Base-by-base conservation (phyloP, 768 basidiomycete species). In the Leccinum rimulosum region DNA sequence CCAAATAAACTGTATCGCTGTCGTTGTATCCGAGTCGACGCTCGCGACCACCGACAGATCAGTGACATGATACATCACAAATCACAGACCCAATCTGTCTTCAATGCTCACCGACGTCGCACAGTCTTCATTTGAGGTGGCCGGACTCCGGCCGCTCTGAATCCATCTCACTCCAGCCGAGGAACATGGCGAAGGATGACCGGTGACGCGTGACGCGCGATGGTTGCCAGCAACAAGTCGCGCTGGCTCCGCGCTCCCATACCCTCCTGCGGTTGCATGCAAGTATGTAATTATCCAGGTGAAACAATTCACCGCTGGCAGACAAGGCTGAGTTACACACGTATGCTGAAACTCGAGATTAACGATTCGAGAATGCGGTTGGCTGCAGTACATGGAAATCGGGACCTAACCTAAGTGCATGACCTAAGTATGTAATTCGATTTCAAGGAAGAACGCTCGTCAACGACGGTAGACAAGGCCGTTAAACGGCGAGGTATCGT, bases 401-500 rank as follows among this genome's bases (percentile, higher is more conserved):
- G 47, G 2, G 22, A 8, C 11, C 12, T 11, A 22, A 30, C 49
- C 31, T 50, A 50, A 60, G 60, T 47, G 51, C 35, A 14, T 49
- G 30, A 22, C 38, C 17, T 40, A 40, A 40, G 17, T 22, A 27
- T 48, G 43, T 50, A 27, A 50, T 48, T 17, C 2, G 3, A 5
- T 28, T 54, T 22, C 28, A 38, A 22, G 48, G 33, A 45, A 19
- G 43, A 10, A 19, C 14, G 22, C 14, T 22, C 40, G 27, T 33
- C 7, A 22, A 22, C 22, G 12, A 60, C 50, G 47, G 52, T 30
- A 36, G 27, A 52, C 33, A 43, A 3, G 38, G 31, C 52, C n/a
- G 43, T 45, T 45, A 19, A 55, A 38, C 19, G 28, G 31, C 38
- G 22, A 60, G 33, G 52, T 53, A 62, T 19, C 43, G n/a, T 62